These are phyloP conservation scores for Nemophila menziesii DNA, from an alignment of 257 asterid species.

Conservation along the genomic window DNA sequence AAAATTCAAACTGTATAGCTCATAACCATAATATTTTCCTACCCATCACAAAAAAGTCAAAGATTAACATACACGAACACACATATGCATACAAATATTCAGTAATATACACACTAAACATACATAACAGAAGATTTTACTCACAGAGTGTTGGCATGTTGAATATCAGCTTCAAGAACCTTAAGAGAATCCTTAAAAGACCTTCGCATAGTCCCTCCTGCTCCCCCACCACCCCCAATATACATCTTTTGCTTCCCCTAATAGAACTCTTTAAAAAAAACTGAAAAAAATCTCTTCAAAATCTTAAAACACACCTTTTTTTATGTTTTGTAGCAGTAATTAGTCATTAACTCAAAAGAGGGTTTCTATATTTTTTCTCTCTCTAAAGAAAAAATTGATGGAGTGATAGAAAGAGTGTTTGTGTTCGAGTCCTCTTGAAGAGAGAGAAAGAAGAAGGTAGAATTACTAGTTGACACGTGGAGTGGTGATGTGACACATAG, in stretches of 20 bases:
- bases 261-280: no score
- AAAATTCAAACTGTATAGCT: not conserved
- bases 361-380: not conserved
- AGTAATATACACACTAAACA: not conserved
- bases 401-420: not conserved
- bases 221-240: constrained; percentile 25
- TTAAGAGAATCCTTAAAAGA: constrained; percentile 75
- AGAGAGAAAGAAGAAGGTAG: not conserved
- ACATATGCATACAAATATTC: not conserved
- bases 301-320: not conserved
- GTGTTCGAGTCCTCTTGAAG: not conserved
- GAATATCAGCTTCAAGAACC: constrained; percentile 81
- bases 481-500: not conserved
- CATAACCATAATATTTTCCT: not conserved
- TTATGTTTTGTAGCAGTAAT: not conserved
- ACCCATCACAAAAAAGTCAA: not conserved
- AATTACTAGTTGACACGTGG: not conserved
- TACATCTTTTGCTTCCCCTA: constrained; percentile 35
- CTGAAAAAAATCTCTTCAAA: not conserved
- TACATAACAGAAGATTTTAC: constrained; percentile 9
- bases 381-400: not conserved
- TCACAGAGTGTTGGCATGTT: constrained; percentile 76
- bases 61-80: not conserved
- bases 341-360: no score
- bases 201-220: constrained; percentile 44